Evolutionary conservation across 352 stramenopile species (phyloP).

Genomic region (Phytophthora megakarya): DNA sequence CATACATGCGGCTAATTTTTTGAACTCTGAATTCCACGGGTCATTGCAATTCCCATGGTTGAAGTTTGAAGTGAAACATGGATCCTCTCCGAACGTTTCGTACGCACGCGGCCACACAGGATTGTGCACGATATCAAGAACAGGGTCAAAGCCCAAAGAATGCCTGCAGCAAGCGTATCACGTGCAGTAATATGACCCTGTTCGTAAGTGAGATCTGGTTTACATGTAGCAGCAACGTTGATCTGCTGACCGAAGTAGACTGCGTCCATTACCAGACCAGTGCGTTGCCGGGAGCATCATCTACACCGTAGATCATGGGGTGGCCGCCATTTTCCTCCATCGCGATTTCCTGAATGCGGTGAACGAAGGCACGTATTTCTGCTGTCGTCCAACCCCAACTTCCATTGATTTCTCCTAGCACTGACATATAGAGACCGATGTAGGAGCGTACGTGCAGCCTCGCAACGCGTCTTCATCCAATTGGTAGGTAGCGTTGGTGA

Average conservation of each 20-base stretch:
- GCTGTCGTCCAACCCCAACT: conserved; percentile 18
- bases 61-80: conserved; percentile 13
- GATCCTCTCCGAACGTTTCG: conserved; percentile 16
- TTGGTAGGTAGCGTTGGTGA: conserved; percentile 10
- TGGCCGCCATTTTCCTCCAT: conserved; percentile 34
- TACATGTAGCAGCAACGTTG: conserved; percentile 12
- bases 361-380: conserved; percentile 7
- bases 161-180: conserved; percentile 8
- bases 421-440: conserved; percentile 27
- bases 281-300: conserved; percentile 70
- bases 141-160: conserved; percentile 14
- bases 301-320: conserved; percentile 15
- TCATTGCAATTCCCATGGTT: conserved; percentile 9
- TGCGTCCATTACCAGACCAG: conserved; percentile 58
- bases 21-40: conserved; percentile 13
- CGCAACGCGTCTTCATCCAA: conserved; percentile 41
- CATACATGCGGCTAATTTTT: conserved; percentile 13
- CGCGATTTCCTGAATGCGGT: conserved; percentile 32
- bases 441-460: conserved; percentile 78
- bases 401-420: conserved; percentile 8
- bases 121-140: conserved; percentile 15
- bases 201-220: conserved; percentile 9
- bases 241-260: conserved; percentile 35
- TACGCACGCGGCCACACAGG: conserved; percentile 16
- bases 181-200: conserved; percentile 10